These are phyloP conservation scores for Naganishia liquefaciens DNA, from an alignment of 1,284 basidiomycete species.

Conservation along the genomic window DNA sequence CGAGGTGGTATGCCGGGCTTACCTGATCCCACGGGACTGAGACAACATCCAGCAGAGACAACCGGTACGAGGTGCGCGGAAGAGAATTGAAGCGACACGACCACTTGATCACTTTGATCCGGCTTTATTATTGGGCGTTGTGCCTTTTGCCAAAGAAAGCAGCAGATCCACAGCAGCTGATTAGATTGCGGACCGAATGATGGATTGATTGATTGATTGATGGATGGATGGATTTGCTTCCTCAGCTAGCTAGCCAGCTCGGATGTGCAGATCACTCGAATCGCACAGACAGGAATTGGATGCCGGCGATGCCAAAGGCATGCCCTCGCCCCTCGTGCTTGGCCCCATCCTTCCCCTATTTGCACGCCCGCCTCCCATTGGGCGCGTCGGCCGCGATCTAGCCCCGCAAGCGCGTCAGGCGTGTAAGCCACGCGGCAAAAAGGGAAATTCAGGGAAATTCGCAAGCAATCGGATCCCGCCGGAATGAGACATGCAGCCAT, in stretches of 20 bases:
- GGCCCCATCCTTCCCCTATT: background rate
- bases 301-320: background rate
- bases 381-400: conserved; percentile 3
- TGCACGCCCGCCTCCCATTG: background rate
- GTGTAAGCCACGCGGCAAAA: no score
- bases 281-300: background rate
- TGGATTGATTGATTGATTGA: no score
- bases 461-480: no score
- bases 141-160: background rate
- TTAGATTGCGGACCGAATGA: conserved; percentile 1
- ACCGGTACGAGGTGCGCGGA: conserved; percentile 6
- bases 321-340: background rate
- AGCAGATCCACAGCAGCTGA: background rate
- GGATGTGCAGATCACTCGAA: background rate
- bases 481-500: no score
- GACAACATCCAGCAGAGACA: background rate
- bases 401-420: background rate
- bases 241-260: background rate
- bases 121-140: background rate
- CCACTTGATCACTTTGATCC: background rate
- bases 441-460: no score
- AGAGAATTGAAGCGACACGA: background rate
- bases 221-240: conserved; percentile 9
- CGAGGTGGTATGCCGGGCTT: background rate
- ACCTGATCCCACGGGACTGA: conserved; percentile 6